Percentiles rank a stretch among this genome's conserved stretches.
Conservation (phyloP, 2,329 filamentous ascomycete species). For the Cordyceps cateniannulata region DNA sequence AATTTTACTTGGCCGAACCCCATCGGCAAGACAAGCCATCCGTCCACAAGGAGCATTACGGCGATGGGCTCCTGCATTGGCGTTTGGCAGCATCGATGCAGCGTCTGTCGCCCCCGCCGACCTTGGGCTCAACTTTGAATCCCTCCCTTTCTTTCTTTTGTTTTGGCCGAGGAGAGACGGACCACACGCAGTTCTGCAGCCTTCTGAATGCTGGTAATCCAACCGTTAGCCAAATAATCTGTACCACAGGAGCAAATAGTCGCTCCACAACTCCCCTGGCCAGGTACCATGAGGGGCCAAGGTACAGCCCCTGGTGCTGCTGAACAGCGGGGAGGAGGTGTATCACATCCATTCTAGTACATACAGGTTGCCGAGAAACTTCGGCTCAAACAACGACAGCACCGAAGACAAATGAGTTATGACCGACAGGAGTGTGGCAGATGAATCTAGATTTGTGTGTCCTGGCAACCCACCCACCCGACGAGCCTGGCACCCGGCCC, state of each 20-base stretch:
- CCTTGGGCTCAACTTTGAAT: no score
- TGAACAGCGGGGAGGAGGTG: background rate
- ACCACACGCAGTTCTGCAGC: no score
- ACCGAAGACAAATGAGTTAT: slow-evolving; percentile 1
- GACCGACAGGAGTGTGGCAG: slow-evolving; percentile 2
- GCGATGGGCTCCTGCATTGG: no score
- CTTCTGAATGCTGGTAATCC: no score
- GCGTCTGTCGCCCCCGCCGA: no score
- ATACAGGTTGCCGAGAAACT: slow-evolving; percentile 8
- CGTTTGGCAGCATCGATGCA: no score
- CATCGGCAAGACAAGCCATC: background rate
- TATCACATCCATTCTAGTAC: background rate
- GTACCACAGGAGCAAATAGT: no score
- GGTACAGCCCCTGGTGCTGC: background rate
- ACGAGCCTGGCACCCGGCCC: background rate
- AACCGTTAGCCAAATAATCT: no score
- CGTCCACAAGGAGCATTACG: background rate
- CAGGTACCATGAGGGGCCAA: background rate
- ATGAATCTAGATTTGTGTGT: slow-evolving; percentile 6
- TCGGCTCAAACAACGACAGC: slow-evolving; percentile 2
- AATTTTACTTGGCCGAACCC: background rate
- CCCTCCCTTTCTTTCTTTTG: no score
- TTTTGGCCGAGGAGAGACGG: no score
- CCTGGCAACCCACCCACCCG: slow-evolving; percentile 6
- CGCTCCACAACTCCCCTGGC: background rate